Conservation (phyloP, 805 yeast species). For the Cyberlindnera lachancei region DNA sequence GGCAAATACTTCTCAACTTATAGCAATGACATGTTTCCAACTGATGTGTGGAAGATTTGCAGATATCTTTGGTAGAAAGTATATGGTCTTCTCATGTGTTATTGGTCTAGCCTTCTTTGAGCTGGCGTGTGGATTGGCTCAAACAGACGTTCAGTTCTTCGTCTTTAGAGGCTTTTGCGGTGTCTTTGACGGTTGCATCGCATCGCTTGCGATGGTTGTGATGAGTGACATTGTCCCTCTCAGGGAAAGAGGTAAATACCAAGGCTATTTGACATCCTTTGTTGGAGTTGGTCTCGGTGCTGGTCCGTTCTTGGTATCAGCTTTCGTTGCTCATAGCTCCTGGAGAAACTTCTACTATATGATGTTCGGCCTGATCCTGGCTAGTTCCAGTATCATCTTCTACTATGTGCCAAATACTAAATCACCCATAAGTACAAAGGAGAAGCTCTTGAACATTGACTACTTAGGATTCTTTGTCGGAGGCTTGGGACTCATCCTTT, state of each 20-base stretch:
- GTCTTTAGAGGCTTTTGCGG: conserved; percentile 53
- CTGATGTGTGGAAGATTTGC: conserved; percentile 47
- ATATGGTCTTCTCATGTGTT: conserved; percentile 34
- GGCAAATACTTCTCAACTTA: conserved; percentile 51
- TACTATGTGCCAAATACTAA: conserved; percentile 31
- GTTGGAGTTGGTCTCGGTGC: conserved; percentile 42
- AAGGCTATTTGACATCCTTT: conserved; percentile 45
- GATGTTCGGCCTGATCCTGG: conserved; percentile 34
- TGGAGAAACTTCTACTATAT: conserved; percentile 38
- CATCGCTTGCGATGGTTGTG: conserved; percentile 44
- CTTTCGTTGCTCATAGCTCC: conserved; percentile 25
- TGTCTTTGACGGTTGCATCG: conserved; percentile 46
- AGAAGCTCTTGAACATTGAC: conserved; percentile 45
- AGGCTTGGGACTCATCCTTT: conserved; percentile 39
- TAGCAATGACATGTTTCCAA: conserved; percentile 48
- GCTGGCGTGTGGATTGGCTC: conserved; percentile 44
- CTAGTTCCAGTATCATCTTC: conserved; percentile 40
- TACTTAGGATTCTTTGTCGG: conserved; percentile 43
- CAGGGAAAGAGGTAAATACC: conserved; percentile 47
- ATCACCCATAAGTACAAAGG: conserved; percentile 26
- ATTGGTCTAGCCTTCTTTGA: conserved; percentile 36
- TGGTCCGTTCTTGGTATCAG: conserved; percentile 40
- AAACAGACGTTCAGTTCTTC: conserved; percentile 41
- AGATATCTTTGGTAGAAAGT: conserved; percentile 50
- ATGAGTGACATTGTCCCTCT: conserved; percentile 48